phyloP scores from a whole-genome alignment of 257 asterid genomes.

The Solanum pimpinellifolium region DNA sequence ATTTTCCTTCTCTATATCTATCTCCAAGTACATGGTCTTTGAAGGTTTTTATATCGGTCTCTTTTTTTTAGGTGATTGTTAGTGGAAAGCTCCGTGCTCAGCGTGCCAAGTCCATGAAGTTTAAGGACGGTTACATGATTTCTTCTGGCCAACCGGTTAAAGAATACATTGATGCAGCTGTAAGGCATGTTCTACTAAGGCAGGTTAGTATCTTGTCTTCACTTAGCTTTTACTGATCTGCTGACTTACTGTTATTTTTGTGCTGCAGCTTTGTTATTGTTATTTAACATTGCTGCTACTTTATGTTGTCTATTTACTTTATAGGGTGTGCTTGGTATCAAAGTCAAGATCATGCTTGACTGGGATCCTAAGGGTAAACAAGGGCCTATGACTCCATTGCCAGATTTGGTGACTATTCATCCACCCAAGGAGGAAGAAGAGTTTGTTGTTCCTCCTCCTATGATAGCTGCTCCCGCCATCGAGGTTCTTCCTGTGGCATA shows the following conservation, averaged over 20 bases:
- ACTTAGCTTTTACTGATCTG: not conserved
- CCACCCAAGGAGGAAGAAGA: slow-evolving; percentile 52
- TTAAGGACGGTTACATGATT: slow-evolving; percentile 63
- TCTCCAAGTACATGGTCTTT: not conserved
- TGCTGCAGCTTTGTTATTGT: not conserved
- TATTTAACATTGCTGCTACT: not conserved
- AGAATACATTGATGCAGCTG: slow-evolving; percentile 56
- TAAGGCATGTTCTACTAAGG: slow-evolving; percentile 50
- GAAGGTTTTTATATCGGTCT: not conserved
- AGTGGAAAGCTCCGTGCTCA: slow-evolving; percentile 59
- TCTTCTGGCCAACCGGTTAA: slow-evolving; percentile 66
- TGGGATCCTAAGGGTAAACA: slow-evolving; percentile 4
- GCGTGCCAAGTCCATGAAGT: slow-evolving; percentile 57
- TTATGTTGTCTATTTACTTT: not conserved
- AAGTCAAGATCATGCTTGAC: slow-evolving; percentile 1
- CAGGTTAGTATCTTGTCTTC: slow-evolving; percentile 6
- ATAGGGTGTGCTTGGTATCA: not conserved
- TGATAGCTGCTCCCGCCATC: not conserved
- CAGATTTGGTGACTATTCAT: slow-evolving; percentile 18
- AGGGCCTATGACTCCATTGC: not conserved
- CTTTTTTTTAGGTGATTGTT: slow-evolving; percentile 38
- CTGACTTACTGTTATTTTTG: not conserved
- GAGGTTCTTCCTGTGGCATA: not conserved
- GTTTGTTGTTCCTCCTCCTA: not conserved
- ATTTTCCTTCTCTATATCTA: not conserved